phyloP scores from a whole-genome alignment of 306 rosid species.

The Inga oerstediana region DNA sequence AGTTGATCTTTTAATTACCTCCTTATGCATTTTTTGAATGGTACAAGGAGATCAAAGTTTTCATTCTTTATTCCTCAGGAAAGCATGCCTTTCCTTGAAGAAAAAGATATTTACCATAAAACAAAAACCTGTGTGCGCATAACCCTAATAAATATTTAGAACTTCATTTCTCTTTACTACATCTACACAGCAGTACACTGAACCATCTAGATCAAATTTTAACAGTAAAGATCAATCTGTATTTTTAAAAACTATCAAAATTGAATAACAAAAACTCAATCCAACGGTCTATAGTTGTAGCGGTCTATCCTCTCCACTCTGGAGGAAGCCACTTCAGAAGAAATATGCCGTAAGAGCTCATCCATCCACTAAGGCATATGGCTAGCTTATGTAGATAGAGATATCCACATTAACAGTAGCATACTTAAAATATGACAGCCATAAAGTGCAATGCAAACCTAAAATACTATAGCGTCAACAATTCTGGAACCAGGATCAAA shows the following conservation, averaged over 20 bases:
- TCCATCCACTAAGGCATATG: background rate
- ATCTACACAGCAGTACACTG: background rate
- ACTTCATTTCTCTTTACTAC: background rate
- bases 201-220: background rate
- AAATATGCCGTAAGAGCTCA: background rate
- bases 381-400: background rate
- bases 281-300: background rate
- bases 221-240: background rate
- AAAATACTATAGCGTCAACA: conserved; percentile 35
- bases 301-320: background rate
- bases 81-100: background rate
- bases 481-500: conserved; percentile 44
- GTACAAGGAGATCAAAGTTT: background rate
- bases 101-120: background rate
- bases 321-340: background rate
- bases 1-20: background rate
- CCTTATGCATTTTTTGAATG: no score
- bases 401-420: background rate
- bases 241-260: background rate
- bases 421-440: conserved; percentile 15
- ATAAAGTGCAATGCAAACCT: conserved; percentile 23
- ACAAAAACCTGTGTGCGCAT: background rate
- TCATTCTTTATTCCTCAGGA: background rate
- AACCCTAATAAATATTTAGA: background rate
- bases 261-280: background rate